Evolutionary conservation across 2,329 filamentous ascomycete genomes (phyloP).

Genomic region (Sporothrix schenckii): DNA sequence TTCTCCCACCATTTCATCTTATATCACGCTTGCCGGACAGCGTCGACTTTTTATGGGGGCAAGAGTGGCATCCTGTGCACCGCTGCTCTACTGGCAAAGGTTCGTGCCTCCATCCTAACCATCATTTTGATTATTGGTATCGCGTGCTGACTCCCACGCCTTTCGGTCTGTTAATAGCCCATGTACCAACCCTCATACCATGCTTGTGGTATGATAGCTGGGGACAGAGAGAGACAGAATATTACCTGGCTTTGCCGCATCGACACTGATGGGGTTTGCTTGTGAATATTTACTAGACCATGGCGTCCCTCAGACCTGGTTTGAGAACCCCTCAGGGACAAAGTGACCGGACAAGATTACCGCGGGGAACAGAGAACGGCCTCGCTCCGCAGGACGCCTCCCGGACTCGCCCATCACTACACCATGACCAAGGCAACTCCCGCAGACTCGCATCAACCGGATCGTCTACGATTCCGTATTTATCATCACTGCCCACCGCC

Average conservation of each 20-base stretch:
- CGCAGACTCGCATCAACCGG: neutral
- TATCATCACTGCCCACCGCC: neutral
- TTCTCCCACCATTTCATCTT: neutral
- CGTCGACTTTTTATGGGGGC: constrained; percentile 15
- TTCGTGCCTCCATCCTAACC: neutral
- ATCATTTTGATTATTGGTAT: neutral
- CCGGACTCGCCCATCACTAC: neutral
- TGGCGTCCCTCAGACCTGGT: constrained; percentile 32
- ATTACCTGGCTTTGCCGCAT: neutral
- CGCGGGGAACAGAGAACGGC: constrained; percentile 14
- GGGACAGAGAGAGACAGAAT: constrained; percentile 1
- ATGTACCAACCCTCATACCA: neutral
- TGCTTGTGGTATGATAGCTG: constrained; percentile 14
- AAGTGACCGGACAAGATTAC: neutral
- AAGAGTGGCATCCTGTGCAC: constrained; percentile 7
- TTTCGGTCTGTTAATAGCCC: neutral
- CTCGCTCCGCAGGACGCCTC: neutral
- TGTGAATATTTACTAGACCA: constrained; percentile 9
- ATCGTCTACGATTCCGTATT: neutral
- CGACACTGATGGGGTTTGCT: constrained; percentile 20
- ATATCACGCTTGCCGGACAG: constrained; percentile 20
- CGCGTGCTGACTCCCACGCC: constrained; percentile 5
- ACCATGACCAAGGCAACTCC: neutral
- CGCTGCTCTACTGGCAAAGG: constrained; percentile 13
- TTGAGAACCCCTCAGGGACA: constrained; percentile 21